These are phyloP conservation scores for Lenzites betulinus DNA, from an alignment of 768 basidiomycete species.

Conservation along the genomic window DNA sequence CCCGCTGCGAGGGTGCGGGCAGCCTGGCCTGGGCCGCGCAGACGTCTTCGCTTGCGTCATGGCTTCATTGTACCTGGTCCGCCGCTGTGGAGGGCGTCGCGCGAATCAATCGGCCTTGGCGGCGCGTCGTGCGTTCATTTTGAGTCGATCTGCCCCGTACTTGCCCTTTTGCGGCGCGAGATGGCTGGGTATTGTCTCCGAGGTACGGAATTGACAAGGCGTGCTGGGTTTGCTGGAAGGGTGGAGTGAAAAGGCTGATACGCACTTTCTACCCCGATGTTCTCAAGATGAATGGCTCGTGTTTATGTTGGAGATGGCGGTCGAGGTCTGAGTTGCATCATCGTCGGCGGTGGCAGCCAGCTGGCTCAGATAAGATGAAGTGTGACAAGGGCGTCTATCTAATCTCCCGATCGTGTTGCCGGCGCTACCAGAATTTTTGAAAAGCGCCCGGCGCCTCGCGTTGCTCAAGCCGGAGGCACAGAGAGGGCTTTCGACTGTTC, in stretches of 20 bases:
- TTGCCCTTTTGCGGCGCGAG: not conserved
- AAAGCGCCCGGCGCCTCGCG: not conserved
- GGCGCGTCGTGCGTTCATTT: not conserved
- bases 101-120: not conserved
- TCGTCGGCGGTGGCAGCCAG: not conserved
- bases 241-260: no score
- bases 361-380: constrained; percentile 5
- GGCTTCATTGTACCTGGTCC: constrained; percentile 9
- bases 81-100: not conserved
- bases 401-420: constrained; percentile 4
- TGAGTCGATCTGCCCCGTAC: not conserved
- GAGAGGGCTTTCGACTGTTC: not conserved
- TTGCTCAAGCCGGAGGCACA: not conserved
- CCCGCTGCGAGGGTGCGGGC: no score
- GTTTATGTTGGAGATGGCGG: no score
- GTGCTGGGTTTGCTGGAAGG: not conserved
- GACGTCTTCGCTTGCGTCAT: constrained; percentile 5
- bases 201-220: not conserved
- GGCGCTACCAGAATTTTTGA: constrained; percentile 16
- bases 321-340: not conserved
- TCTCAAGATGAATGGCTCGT: not conserved
- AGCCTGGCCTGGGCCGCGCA: not conserved
- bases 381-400: constrained; percentile 8
- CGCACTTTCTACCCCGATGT: no score
- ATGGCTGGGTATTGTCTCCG: not conserved